These are phyloP conservation scores for Canavalia gladiata DNA, from an alignment of 306 rosid species.

Conservation along the genomic window DNA sequence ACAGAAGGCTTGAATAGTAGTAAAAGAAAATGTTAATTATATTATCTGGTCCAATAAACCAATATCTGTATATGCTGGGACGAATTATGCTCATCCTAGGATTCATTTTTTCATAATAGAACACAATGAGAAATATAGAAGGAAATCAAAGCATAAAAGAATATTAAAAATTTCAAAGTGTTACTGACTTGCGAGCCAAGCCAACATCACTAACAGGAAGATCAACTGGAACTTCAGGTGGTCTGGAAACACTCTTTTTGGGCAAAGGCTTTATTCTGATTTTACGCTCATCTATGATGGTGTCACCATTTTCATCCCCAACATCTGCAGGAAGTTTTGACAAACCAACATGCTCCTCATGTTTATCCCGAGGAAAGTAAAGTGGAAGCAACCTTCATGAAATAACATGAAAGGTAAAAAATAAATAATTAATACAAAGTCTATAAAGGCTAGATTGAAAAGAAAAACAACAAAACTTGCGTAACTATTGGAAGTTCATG, in stretches of 20 bases:
- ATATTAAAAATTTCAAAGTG: constrained; percentile 8
- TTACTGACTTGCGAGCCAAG: constrained; percentile 78
- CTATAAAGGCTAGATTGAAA: constrained; percentile 18
- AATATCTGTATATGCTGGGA: neutral
- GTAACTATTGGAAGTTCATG: constrained; percentile 18
- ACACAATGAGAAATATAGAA: neutral
- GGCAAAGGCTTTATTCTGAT: constrained; percentile 97
- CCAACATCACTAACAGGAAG: constrained; percentile 84
- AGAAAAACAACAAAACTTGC: constrained; percentile 21
- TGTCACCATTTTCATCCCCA: constrained; percentile 99
- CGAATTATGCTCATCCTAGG: constrained; percentile 24
- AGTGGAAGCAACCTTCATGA: constrained; percentile 90
- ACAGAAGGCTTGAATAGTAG: constrained; percentile 37
- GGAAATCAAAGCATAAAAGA: constrained; percentile 1
- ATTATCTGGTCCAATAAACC: constrained; percentile 41
- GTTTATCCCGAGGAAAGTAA: constrained; percentile 95
- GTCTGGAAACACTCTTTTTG: constrained; percentile 67
- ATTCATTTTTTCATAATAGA: constrained; percentile 14
- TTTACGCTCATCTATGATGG: constrained; percentile 93
- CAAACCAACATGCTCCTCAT: constrained; percentile 90
- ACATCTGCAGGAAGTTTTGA: constrained; percentile 97
- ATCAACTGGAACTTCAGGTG: constrained; percentile 66
- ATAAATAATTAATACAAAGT: constrained; percentile 12
- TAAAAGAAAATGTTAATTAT: constrained; percentile 20
- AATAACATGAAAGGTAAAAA: constrained; percentile 32